Conservation (phyloP, 805 yeast species). For the Teunomyces lycoperdinae region DNA sequence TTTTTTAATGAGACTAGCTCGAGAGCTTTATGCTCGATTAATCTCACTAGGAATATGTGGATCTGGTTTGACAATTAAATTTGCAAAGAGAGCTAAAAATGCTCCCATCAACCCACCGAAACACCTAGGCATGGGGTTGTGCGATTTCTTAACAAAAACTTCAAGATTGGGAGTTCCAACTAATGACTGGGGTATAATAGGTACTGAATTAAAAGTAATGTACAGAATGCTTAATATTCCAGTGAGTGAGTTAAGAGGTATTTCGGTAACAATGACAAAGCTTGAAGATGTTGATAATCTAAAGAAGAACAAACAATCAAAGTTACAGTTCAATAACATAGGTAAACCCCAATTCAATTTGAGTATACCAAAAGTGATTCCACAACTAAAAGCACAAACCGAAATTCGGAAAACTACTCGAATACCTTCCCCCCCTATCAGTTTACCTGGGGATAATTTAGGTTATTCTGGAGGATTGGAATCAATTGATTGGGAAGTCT, state of each 20-base stretch:
- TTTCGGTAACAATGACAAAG: slow-evolving; percentile 67
- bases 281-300: slow-evolving; percentile 35
- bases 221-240: slow-evolving; percentile 57
- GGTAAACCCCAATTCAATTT: background rate
- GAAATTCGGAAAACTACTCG: slow-evolving; percentile 13
- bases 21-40: slow-evolving; percentile 59
- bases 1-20: slow-evolving; percentile 57
- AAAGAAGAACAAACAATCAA: slow-evolving; percentile 22
- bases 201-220: slow-evolving; percentile 56
- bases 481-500: slow-evolving; percentile 64
- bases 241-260: slow-evolving; percentile 70
- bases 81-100: slow-evolving; percentile 58
- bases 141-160: slow-evolving; percentile 62
- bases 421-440: background rate
- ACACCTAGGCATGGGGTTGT: slow-evolving; percentile 78
- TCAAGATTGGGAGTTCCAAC: slow-evolving; percentile 61
- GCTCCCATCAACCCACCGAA: slow-evolving; percentile 80
- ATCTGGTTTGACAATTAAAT: slow-evolving; percentile 57
- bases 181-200: slow-evolving; percentile 56
- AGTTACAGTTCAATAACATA: slow-evolving; percentile 15
- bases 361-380: slow-evolving; percentile 24
- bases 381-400: slow-evolving; percentile 10
- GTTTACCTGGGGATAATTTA: background rate
- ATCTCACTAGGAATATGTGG: slow-evolving; percentile 47
- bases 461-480: slow-evolving; percentile 1